Evolutionary conservation across 768 basidiomycete species (phyloP).

Genomic region (Lactifluus piperatus): DNA sequence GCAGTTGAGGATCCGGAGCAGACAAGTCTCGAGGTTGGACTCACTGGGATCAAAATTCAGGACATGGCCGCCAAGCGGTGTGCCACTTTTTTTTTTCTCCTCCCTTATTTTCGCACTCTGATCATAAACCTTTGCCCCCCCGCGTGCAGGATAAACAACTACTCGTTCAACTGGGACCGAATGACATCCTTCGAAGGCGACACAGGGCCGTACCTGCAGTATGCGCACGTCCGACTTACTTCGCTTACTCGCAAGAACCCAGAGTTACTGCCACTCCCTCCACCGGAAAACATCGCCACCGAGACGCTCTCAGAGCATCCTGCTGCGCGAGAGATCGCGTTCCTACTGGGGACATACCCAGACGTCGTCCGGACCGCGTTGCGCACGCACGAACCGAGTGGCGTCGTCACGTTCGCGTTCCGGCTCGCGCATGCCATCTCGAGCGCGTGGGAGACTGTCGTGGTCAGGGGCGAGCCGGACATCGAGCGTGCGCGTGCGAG

Average conservation of each 20-base stretch:
- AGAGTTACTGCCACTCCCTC: constrained; percentile 68
- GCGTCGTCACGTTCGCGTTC: constrained; percentile 87
- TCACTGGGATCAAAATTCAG: constrained; percentile 95
- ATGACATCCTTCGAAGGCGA: constrained; percentile 97
- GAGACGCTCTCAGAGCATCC: constrained; percentile 54
- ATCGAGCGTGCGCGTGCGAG: constrained; percentile 70
- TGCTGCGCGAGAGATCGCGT: constrained; percentile 76
- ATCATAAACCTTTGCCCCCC: background rate
- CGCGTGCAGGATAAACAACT: constrained; percentile 76
- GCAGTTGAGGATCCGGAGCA: constrained; percentile 81
- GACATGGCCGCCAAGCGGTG: constrained; percentile 93
- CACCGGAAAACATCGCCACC: constrained; percentile 58
- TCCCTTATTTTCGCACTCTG: background rate
- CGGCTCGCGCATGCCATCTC: constrained; percentile 81
- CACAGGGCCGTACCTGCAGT: constrained; percentile 93
- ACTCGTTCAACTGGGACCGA: constrained; percentile 88
- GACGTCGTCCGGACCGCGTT: constrained; percentile 83
- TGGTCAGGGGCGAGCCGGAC: constrained; percentile 78
- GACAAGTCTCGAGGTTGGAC: constrained; percentile 77
- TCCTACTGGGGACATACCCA: constrained; percentile 85
- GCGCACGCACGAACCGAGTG: constrained; percentile 80
- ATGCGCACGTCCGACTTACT: constrained; percentile 87
- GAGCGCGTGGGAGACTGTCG: constrained; percentile 85
- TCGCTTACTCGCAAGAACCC: constrained; percentile 92
- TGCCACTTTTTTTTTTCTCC: constrained; percentile 16